Percentiles rank a stretch among this genome's conserved stretches.
phyloP scores from a whole-genome alignment of 192 early-diverging fungal genomes.

The Pilaira anomala region DNA sequence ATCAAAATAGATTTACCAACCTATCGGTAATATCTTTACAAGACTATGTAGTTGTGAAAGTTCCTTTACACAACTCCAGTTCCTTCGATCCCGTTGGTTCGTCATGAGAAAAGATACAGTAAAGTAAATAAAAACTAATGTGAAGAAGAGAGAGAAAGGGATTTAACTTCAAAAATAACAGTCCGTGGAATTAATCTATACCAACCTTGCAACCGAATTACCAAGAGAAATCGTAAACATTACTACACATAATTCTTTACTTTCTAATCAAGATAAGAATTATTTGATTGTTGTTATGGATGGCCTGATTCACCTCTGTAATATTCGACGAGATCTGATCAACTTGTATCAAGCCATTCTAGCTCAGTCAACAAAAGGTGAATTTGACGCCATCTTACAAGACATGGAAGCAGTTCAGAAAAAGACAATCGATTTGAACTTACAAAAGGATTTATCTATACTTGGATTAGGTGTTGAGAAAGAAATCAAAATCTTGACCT shows the following conservation, averaged over 20 bases:
- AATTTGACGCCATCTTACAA: conserved; percentile 22
- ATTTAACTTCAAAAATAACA: background rate
- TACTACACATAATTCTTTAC: background rate
- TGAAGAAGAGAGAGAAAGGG: background rate
- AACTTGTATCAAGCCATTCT: conserved; percentile 39
- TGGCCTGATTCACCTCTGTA: conserved; percentile 19
- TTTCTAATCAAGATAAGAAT: background rate
- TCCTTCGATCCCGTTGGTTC: conserved; percentile 33
- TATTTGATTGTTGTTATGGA: background rate
- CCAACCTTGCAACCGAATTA: conserved; percentile 12
- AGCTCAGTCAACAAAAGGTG: conserved; percentile 32
- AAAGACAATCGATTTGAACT: background rate
- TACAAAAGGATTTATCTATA: conserved; percentile 24
- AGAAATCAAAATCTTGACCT: conserved; percentile 38
- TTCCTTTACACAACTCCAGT: conserved; percentile 29
- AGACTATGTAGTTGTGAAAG: conserved; percentile 30
- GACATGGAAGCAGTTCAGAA: conserved; percentile 26
- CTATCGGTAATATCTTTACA: conserved; percentile 25
- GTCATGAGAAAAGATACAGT: conserved; percentile 34
- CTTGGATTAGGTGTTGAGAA: conserved; percentile 38
- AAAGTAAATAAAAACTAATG: conserved; percentile 10
- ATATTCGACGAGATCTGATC: conserved; percentile 25
- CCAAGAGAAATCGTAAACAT: conserved; percentile 4
- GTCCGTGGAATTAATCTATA: conserved; percentile 12
- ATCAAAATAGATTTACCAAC: conserved; percentile 14